Conservation (phyloP, 768 basidiomycete genomes). For the Saitozyma podzolica region DNA sequence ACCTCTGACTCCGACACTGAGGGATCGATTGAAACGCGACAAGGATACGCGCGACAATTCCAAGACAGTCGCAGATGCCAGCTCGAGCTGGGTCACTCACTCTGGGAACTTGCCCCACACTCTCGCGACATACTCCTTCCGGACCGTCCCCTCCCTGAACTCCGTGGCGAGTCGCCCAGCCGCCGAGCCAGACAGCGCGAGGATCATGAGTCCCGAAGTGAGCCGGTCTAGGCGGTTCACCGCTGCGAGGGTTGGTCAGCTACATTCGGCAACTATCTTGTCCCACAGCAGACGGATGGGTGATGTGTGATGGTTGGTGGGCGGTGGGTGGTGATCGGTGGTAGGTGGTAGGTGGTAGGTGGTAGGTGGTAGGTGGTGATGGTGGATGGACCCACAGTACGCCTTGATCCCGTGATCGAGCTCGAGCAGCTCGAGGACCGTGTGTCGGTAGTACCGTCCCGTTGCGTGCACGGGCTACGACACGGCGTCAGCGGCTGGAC, state of each 20-base stretch:
- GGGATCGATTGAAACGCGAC: no score
- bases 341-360: no score
- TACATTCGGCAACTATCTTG: slow-evolving; percentile 1
- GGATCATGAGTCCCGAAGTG: slow-evolving; percentile 92
- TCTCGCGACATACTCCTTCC: slow-evolving; percentile 87
- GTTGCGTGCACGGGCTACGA: slow-evolving; percentile 84
- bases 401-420: slow-evolving; percentile 80
- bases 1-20: no score
- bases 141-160: slow-evolving; percentile 76
- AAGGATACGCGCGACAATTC: not conserved
- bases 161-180: slow-evolving; percentile 74
- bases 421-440: slow-evolving; percentile 80
- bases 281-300: not conserved
- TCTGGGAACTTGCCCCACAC: slow-evolving; percentile 80
- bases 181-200: slow-evolving; percentile 70
- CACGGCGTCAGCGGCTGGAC: slow-evolving; percentile 1
- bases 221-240: slow-evolving; percentile 91
- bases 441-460: slow-evolving; percentile 85
- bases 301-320: no score
- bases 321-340: no score
- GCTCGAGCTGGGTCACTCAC: slow-evolving; percentile 57
- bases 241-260: slow-evolving; percentile 58
- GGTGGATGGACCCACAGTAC: slow-evolving; percentile 65
- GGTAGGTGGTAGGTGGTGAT: no score
- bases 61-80: not conserved